Percentiles rank a stretch among this genome's conserved stretches.
These are phyloP conservation scores for Phytophthora lateralis DNA, from an alignment of 352 stramenopile species.

Conservation along the genomic window DNA sequence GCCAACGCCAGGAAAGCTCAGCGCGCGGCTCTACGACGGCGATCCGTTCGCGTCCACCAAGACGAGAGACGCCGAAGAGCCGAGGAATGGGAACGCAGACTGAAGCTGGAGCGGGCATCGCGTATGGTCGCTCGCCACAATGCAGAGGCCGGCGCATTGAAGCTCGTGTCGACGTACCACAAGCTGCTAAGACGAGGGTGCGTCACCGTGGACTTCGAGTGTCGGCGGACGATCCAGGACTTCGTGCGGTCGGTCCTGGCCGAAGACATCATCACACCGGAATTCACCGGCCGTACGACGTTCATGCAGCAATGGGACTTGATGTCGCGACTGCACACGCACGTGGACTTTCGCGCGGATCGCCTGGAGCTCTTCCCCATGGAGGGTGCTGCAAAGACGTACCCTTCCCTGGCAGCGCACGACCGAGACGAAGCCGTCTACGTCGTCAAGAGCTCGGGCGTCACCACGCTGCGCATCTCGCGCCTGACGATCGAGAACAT, in stretches of 20 bases:
- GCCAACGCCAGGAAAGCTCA: slow-evolving; percentile 8
- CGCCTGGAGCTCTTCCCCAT: slow-evolving; percentile 26
- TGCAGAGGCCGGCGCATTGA: slow-evolving; percentile 29
- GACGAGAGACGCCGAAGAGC: slow-evolving; percentile 1
- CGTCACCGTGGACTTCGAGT: neutral
- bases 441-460: slow-evolving; percentile 39
- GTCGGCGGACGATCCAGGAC: neutral
- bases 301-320: slow-evolving; percentile 58
- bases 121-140: slow-evolving; percentile 28
- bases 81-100: slow-evolving; percentile 10
- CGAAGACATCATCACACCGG: slow-evolving; percentile 37
- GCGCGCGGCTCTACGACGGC: slow-evolving; percentile 4
- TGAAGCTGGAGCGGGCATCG: slow-evolving; percentile 6
- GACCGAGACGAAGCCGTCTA: slow-evolving; percentile 35
- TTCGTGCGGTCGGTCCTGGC: slow-evolving; percentile 36
- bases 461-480: slow-evolving; percentile 44
- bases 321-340: slow-evolving; percentile 37
- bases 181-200: slow-evolving; percentile 37
- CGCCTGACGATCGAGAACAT: slow-evolving; percentile 47
- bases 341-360: slow-evolving; percentile 29
- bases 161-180: slow-evolving; percentile 46
- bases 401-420: neutral
- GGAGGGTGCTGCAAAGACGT: slow-evolving; percentile 23
- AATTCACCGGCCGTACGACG: slow-evolving; percentile 37
- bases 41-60: neutral